phyloP scores from a whole-genome alignment of 2,329 filamentous ascomycete genomes.

The Aspergillus brasiliensis region DNA sequence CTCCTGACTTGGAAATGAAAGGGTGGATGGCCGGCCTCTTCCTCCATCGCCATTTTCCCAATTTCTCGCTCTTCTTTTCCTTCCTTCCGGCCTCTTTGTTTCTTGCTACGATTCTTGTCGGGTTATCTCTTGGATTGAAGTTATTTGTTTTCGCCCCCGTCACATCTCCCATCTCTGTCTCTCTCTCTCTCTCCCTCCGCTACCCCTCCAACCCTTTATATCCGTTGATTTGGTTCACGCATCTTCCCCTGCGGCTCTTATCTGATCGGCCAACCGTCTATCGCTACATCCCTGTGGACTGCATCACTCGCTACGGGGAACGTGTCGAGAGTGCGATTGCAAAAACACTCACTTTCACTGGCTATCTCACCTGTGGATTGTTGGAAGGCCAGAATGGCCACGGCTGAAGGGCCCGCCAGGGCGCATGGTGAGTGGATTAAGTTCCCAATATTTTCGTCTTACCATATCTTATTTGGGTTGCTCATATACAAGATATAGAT shows the following conservation, averaged over 20 bases:
- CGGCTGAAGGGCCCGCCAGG: conserved; percentile 40
- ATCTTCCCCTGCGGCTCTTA: neutral
- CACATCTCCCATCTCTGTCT: too few species aligned
- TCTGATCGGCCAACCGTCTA: neutral
- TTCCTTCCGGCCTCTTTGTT: neutral
- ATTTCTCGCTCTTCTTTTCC: neutral
- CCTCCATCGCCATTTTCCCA: neutral
- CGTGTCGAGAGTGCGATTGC: neutral
- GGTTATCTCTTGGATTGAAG: too few species aligned
- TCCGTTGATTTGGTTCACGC: neutral
- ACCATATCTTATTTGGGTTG: neutral
- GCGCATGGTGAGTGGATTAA: conserved; percentile 46
- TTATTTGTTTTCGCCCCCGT: too few species aligned
- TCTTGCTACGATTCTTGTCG: neutral
- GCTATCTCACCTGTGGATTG: neutral
- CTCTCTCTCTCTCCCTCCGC: neutral
- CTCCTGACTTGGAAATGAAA: conserved; percentile 1
- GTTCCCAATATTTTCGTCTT: conserved; percentile 1
- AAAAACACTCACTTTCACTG: neutral
- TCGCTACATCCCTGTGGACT: neutral
- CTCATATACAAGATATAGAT: conserved; percentile 53
- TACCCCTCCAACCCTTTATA: neutral
- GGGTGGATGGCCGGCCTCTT: neutral
- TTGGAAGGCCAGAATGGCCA: conserved; percentile 30
- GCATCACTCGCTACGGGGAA: neutral